Conservation (phyloP, 805 yeast species). For the Tetrapisispora phaffii region DNA sequence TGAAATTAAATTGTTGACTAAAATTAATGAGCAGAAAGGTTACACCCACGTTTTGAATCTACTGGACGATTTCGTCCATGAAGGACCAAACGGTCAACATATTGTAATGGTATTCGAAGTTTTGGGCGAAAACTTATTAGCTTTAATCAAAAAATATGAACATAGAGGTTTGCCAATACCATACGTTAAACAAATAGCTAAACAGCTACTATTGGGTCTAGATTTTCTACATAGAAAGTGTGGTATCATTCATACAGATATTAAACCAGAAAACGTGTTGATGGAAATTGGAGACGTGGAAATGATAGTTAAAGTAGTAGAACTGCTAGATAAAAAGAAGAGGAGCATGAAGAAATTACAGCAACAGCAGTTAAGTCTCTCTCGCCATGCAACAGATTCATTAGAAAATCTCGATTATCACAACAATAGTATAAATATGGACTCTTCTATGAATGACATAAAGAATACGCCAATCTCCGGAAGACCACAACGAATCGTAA, state of each 20-base stretch:
- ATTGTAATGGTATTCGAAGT: conserved; percentile 97
- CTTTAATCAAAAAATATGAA: conserved; percentile 67
- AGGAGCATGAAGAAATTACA: conserved; percentile 35
- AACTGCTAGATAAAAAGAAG: conserved; percentile 44
- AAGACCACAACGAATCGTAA: conserved; percentile 11
- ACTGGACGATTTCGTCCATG: conserved; percentile 74
- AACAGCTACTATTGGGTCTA: conserved; percentile 62
- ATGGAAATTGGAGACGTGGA: conserved; percentile 81
- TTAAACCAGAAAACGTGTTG: conserved; percentile 69
- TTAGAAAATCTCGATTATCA: neutral
- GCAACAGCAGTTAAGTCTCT: conserved; percentile 6
- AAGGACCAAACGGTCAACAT: conserved; percentile 87
- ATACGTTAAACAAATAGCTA: conserved; percentile 72
- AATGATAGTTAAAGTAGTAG: conserved; percentile 59
- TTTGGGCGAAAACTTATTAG: conserved; percentile 83
- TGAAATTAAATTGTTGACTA: conserved; percentile 71
- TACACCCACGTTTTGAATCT: conserved; percentile 71
- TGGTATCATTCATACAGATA: conserved; percentile 67
- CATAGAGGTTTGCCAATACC: conserved; percentile 72
- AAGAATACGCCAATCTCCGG: neutral
- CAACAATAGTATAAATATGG: neutral
- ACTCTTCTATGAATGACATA: neutral
- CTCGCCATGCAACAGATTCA: neutral
- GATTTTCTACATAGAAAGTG: conserved; percentile 53
- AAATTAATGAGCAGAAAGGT: conserved; percentile 55